phyloP scores from a whole-genome alignment of 2,329 filamentous ascomycete genomes.

The Apiospora aurea region DNA sequence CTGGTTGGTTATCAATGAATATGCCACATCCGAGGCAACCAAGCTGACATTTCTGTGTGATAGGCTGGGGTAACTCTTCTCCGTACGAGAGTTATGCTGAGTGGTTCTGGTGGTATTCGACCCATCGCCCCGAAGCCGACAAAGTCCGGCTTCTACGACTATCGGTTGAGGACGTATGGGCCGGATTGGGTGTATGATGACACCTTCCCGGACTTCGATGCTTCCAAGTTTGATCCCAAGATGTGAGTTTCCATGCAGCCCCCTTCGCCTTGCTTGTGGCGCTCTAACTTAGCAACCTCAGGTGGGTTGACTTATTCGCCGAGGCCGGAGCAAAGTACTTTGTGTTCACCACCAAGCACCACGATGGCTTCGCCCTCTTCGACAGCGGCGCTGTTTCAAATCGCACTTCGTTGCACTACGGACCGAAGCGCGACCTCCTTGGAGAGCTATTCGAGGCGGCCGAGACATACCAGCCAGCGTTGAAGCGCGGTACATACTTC shows the following conservation, averaged over 20 bases:
- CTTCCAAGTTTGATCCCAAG: constrained; percentile 53
- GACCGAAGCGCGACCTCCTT: constrained; percentile 46
- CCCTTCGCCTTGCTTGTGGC: constrained; percentile 29
- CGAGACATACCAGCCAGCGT: constrained; percentile 43
- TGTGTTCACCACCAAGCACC: constrained; percentile 50
- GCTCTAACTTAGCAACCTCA: constrained; percentile 26
- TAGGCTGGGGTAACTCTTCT: constrained; percentile 55
- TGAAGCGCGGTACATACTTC: constrained; percentile 52
- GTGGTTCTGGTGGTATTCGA: constrained; percentile 57
- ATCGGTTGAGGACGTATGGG: constrained; percentile 56
- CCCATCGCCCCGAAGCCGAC: constrained; percentile 47
- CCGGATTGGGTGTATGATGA: constrained; percentile 59
- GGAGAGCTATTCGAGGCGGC: constrained; percentile 49
- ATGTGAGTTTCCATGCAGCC: constrained; percentile 47
- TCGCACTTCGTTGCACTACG: constrained; percentile 47
- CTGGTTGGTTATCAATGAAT: background rate
- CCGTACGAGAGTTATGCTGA: constrained; percentile 47
- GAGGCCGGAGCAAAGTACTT: constrained; percentile 47
- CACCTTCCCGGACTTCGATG: constrained; percentile 58
- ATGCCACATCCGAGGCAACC: background rate
- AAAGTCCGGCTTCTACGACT: constrained; percentile 50
- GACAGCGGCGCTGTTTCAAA: constrained; percentile 45
- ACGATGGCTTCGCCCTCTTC: constrained; percentile 51
- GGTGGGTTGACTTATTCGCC: constrained; percentile 41
- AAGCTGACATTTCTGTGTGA: constrained; percentile 26